Percentiles rank a stretch among this genome's conserved stretches.
Evolutionary conservation across 2,329 filamentous ascomycete genomes (phyloP).

Genomic region (Verticillium albo-atrum): DNA sequence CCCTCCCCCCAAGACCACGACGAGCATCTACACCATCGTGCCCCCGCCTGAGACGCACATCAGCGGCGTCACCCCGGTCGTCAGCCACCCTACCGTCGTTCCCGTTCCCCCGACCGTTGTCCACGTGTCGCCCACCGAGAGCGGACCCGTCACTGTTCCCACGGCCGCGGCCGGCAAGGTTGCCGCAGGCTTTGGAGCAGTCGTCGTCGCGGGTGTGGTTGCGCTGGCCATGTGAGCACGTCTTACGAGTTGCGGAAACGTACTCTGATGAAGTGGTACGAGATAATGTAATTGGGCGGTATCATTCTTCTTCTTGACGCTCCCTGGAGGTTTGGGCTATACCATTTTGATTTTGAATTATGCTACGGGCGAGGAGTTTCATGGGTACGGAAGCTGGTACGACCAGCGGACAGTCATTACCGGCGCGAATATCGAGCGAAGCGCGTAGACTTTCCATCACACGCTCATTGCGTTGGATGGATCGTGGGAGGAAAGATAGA

Average conservation of each 20-base stretch:
- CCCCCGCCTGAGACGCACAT: slow-evolving; percentile 1
- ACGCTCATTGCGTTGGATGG: not conserved
- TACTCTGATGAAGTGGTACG: not conserved
- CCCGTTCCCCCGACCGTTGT: slow-evolving; percentile 7
- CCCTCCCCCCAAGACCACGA: slow-evolving; percentile 5
- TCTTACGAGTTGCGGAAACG: not conserved
- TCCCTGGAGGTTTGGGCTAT: not conserved
- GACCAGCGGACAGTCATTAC: not conserved
- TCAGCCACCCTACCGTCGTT: slow-evolving; percentile 4
- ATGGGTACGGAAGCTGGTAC: not conserved
- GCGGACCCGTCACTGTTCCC: slow-evolving; percentile 16
- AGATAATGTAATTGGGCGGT: not conserved
- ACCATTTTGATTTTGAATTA: not conserved
- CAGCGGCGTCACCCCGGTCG: slow-evolving; percentile 1
- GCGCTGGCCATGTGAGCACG: slow-evolving; percentile 19
- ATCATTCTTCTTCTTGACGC: not conserved
- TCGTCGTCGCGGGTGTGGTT: slow-evolving; percentile 32
- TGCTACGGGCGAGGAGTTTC: not conserved
- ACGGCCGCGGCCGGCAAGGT: slow-evolving; percentile 31
- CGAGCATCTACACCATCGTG: slow-evolving; percentile 7
- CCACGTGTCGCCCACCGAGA: slow-evolving; percentile 1
- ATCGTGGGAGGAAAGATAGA: not conserved
- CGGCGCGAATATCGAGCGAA: not conserved
- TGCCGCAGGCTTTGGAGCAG: slow-evolving; percentile 25
- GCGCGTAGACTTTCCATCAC: not conserved